Evolutionary conservation across 2,329 filamentous ascomycete species (phyloP).

Genomic region (Phyllosticta citriasiana): DNA sequence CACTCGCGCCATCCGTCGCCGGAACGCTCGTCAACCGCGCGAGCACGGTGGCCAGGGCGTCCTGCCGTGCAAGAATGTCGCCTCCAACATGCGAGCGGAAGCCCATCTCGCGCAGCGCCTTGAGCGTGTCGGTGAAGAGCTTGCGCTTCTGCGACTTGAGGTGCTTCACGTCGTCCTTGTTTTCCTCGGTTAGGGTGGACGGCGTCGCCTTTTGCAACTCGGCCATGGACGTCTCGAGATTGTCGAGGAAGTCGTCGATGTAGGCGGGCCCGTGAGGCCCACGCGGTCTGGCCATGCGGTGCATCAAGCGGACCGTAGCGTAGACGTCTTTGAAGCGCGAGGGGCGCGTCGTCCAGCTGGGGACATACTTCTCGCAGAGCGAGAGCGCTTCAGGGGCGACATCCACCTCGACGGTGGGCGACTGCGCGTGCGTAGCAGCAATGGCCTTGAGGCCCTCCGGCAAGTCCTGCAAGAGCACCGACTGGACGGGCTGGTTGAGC

Average conservation of each 20-base stretch:
- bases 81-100: slow-evolving; percentile 72
- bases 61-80: slow-evolving; percentile 62
- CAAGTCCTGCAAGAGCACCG: slow-evolving; percentile 33
- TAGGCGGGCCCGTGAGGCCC: slow-evolving; percentile 46
- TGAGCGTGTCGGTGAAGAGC: slow-evolving; percentile 80
- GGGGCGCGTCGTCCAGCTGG: slow-evolving; percentile 36
- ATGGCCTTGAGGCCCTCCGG: background rate
- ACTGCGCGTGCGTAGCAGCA: background rate
- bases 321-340: slow-evolving; percentile 60
- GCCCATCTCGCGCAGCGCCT: slow-evolving; percentile 77
- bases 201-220: slow-evolving; percentile 81
- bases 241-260: slow-evolving; percentile 58
- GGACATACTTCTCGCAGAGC: slow-evolving; percentile 17
- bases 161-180: slow-evolving; percentile 73
- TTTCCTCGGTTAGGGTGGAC: slow-evolving; percentile 70
- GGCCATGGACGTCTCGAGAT: slow-evolving; percentile 56
- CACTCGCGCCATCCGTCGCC: slow-evolving; percentile 8
- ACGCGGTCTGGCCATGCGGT: slow-evolving; percentile 46
- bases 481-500: slow-evolving; percentile 64
- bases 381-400: slow-evolving; percentile 14
- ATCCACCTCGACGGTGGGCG: slow-evolving; percentile 6
- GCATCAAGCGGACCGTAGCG: slow-evolving; percentile 67
- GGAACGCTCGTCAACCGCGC: slow-evolving; percentile 40
- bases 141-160: slow-evolving; percentile 85
- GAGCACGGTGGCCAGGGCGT: slow-evolving; percentile 59